Base-by-base conservation (phyloP, 2,329 filamentous ascomycete genomes). In the Colletotrichum scovillei region DNA sequence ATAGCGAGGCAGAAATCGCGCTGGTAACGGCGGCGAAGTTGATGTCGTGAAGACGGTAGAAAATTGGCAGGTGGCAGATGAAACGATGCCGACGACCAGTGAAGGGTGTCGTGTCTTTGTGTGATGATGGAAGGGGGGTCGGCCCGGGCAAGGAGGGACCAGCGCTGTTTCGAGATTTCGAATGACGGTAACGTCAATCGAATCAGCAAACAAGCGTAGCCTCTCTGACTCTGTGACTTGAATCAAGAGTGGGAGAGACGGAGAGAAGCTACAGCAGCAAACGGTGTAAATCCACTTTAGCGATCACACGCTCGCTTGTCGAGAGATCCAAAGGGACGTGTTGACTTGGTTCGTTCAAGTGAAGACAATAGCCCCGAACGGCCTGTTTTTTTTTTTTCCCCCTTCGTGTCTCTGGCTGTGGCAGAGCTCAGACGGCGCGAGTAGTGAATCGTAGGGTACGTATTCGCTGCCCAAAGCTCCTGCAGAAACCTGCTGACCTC, bases 401-500 rank as follows among this genome's bases (percentile, higher is more conserved):
- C 56, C 55, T 35, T 38, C 49, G 42, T 49, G 42, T 58, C 53
- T 28, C 49, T 57, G 28, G 49, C 30, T 46, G 63, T 24, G 55
- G 62, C 30, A 67, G 49, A 73, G 49, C 55, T 72, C 56, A 58
- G 30, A 72, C 49, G 49, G 67, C 16, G 32, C 49, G 38, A 72
- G 28, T 52, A 59, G 49, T 42, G 32, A 66, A 73, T 67, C 32
- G 62, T 66, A 67, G 28, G 55, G 66, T 69, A 69, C 71, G 56
- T 66, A 63, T 72, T 67, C 38, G 42, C 57, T 72, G 62, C 71
- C 71, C 71, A 63, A 57, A 72, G 55, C 90, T 94, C 91, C 92
- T 94, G 93, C 92, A 94, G 93, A 89, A 89, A 87, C 92, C 92
- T 89, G 92, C 92, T 94, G 92, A 92, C 91, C 91, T 93, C 91